These are phyloP conservation scores for Polytolypa hystricis DNA, from an alignment of 2,329 filamentous ascomycete genomes.

Conservation along the genomic window DNA sequence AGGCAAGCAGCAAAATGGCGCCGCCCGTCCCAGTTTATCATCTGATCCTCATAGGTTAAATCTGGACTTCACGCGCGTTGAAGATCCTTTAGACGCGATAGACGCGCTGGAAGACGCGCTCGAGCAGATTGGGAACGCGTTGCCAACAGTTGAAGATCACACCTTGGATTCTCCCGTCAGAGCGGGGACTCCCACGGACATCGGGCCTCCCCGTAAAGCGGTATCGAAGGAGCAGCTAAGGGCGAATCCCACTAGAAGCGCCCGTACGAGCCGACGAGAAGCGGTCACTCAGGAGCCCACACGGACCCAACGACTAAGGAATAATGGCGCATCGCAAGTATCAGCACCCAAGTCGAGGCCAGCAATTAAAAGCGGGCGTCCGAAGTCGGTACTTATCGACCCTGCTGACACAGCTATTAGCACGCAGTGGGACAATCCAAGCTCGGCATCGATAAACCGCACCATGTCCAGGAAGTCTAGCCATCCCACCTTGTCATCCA, in stretches of 20 bases:
- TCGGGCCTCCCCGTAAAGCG: background rate
- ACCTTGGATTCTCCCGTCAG: slow-evolving; percentile 17
- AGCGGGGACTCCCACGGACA: slow-evolving; percentile 1
- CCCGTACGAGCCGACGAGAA: background rate
- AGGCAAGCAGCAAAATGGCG: background rate
- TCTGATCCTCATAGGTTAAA: slow-evolving; percentile 13
- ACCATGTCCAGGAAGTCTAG: slow-evolving; percentile 2
- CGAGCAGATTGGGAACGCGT: slow-evolving; percentile 33
- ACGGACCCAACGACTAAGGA: background rate
- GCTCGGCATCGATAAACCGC: background rate
- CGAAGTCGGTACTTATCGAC: background rate
- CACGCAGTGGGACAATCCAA: background rate
- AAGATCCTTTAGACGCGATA: slow-evolving; percentile 40
- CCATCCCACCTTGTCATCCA: slow-evolving; percentile 2
- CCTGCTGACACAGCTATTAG: background rate
- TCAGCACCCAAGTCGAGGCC: background rate
- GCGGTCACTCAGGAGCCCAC: background rate
- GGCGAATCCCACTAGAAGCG: background rate
- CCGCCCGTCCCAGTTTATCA: background rate
- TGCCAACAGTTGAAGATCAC: slow-evolving; percentile 18
- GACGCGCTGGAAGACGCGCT: slow-evolving; percentile 43
- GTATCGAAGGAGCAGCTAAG: no score
- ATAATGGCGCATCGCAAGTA: no score
- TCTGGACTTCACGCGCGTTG: slow-evolving; percentile 16
- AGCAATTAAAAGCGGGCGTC: background rate